These are phyloP conservation scores for Penicillium ochrochloron DNA, from an alignment of 495 filamentous ascomycete species.

Conservation along the genomic window DNA sequence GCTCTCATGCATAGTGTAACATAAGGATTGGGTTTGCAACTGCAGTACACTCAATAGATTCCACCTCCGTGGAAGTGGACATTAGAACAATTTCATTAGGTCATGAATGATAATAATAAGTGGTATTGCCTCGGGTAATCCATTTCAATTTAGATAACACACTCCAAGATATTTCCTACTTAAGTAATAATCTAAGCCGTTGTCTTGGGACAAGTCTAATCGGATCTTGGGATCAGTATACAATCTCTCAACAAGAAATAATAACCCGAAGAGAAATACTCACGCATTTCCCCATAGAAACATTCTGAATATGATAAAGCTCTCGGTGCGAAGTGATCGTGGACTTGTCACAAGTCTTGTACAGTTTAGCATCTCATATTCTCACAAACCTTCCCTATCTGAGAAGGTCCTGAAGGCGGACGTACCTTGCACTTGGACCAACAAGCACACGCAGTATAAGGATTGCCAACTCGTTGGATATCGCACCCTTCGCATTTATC, in stretches of 20 bases:
- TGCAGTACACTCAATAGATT: neutral
- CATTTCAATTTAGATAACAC: neutral
- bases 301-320: conserved; percentile 8
- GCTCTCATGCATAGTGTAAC: conserved; percentile 4
- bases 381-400: neutral
- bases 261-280: neutral
- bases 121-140: neutral
- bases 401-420: neutral
- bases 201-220: conserved; percentile 16
- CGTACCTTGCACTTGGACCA: conserved; percentile 4
- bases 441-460: conserved; percentile 1
- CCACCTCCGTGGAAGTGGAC: neutral
- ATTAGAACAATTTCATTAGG: neutral
- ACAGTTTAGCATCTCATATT: neutral
- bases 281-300: neutral
- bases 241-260: neutral
- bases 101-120: neutral
- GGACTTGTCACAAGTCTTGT: neutral
- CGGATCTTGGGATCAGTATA: neutral
- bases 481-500: neutral
- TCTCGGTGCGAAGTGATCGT: neutral
- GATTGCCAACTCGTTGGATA: neutral
- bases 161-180: neutral
- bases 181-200: neutral
- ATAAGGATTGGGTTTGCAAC: neutral